These are phyloP conservation scores for Kurtzmaniella cleridarum DNA, from an alignment of 805 yeast genomes.

Conservation along the genomic window DNA sequence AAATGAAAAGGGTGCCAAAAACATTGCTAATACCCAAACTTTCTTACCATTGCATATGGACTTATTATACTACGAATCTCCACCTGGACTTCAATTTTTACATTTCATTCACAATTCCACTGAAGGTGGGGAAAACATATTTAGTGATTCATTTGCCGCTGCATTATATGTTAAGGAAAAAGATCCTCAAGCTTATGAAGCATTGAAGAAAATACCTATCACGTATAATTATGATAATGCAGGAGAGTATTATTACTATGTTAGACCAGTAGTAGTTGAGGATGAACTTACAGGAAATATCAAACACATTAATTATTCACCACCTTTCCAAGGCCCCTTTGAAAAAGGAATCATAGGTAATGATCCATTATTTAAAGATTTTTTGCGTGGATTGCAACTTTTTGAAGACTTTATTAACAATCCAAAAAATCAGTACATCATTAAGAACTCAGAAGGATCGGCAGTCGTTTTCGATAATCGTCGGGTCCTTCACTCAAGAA, in stretches of 20 bases:
- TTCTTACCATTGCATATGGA: conserved; percentile 76
- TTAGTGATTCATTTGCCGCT: conserved; percentile 66
- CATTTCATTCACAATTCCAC: conserved; percentile 55
- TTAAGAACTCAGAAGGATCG: conserved; percentile 52
- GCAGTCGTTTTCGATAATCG: conserved; percentile 70
- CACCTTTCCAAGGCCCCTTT: conserved; percentile 80
- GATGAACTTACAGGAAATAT: conserved; percentile 36
- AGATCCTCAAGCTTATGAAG: conserved; percentile 61
- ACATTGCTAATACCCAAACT: conserved; percentile 63
- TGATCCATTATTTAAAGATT: conserved; percentile 44
- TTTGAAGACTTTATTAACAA: conserved; percentile 56
- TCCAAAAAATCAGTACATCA: conserved; percentile 48
- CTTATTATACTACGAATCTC: conserved; percentile 68
- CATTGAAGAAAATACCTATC: conserved; percentile 56
- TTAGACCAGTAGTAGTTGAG: conserved; percentile 60
- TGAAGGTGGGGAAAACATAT: conserved; percentile 62
- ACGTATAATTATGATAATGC: conserved; percentile 65
- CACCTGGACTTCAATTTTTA: conserved; percentile 71
- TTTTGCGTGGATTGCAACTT: conserved; percentile 50
- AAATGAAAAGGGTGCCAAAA: conserved; percentile 44
- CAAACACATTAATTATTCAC: conserved; percentile 65
- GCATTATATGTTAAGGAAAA: conserved; percentile 47
- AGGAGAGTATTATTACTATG: conserved; percentile 55
- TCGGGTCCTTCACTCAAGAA: conserved; percentile 63
- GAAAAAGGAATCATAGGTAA: conserved; percentile 40